These are phyloP conservation scores for Notholithocarpus densiflorus DNA, from an alignment of 306 rosid genomes.

Conservation along the genomic window DNA sequence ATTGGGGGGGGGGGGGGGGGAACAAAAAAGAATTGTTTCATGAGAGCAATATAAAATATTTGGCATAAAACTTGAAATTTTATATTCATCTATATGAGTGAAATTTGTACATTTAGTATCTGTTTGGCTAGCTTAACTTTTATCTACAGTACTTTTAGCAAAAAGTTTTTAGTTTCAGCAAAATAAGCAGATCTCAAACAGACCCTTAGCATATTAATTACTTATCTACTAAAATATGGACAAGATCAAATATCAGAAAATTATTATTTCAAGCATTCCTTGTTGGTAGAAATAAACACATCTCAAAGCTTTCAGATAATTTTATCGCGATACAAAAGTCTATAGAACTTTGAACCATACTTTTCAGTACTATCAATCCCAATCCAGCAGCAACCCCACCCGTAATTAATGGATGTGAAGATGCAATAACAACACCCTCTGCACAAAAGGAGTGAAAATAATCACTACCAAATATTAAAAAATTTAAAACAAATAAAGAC, in stretches of 20 bases:
- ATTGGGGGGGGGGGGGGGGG: neutral
- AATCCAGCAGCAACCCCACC: constrained; percentile 61
- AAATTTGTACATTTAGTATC: neutral
- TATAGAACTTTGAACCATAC: constrained; percentile 37
- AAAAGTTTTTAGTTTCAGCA: fast-evolving
- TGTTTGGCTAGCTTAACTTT: too few species aligned
- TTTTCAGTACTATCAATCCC: constrained; percentile 56
- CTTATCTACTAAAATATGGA: neutral
- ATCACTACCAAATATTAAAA: constrained; percentile 7
- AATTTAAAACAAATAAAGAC: neutral
- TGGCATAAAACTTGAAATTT: neutral
- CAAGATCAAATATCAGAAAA: neutral
- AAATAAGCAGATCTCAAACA: too few species aligned
- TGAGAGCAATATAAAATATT: neutral
- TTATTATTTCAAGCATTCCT: neutral
- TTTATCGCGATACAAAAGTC: neutral
- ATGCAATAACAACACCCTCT: constrained; percentile 67
- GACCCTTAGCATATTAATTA: neutral
- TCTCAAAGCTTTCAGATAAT: neutral
- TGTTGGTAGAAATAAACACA: neutral
- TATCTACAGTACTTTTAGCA: too few species aligned
- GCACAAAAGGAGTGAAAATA: constrained; percentile 25
- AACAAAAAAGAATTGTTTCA: neutral
- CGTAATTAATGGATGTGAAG: constrained; percentile 68
- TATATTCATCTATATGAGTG: neutral